These are phyloP conservation scores for Stylosanthes scabra DNA, from an alignment of 331 rosid genomes.

Conservation along the genomic window DNA sequence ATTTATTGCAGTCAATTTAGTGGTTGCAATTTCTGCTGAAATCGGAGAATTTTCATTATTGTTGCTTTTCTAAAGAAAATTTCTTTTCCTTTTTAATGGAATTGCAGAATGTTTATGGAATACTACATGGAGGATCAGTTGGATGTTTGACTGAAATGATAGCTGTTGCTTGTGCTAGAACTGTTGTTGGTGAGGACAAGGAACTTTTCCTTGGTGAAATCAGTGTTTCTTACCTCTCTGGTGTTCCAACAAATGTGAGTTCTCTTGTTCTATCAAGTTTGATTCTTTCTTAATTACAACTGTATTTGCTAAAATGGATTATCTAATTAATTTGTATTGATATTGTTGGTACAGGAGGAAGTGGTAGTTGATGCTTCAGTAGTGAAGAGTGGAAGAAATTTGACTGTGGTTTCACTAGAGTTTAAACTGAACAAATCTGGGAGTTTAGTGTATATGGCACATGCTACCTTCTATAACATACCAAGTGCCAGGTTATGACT, in stretches of 20 bases:
- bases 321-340: not conserved
- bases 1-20: too few species aligned
- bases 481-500: slow-evolving; percentile 64
- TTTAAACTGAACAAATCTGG: slow-evolving; percentile 62
- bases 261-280: slow-evolving; percentile 5
- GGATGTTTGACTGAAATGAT: slow-evolving; percentile 63
- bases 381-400: slow-evolving; percentile 77
- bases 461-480: slow-evolving; percentile 66
- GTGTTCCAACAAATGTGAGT: slow-evolving; percentile 68
- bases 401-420: slow-evolving; percentile 60
- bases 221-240: slow-evolving; percentile 70
- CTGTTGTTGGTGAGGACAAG: slow-evolving; percentile 63
- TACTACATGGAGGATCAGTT: slow-evolving; percentile 73
- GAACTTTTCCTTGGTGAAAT: slow-evolving; percentile 81
- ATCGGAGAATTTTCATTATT: too few species aligned
- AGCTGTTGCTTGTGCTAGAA: slow-evolving; percentile 77
- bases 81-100: not conserved
- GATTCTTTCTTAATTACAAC: slow-evolving; percentile 12
- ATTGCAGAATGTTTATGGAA: slow-evolving; percentile 57
- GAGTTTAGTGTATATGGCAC: slow-evolving; percentile 59
- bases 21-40: too few species aligned
- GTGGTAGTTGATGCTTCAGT: slow-evolving; percentile 61
- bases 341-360: slow-evolving; percentile 52
- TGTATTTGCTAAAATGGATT: not conserved
- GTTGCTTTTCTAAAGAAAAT: too few species aligned